A percentile compares a stretch with the other conserved stretches of the same genome.
These are phyloP conservation scores for Leccinum subgranulosum DNA, from an alignment of 768 basidiomycete species.

Conservation along the genomic window DNA sequence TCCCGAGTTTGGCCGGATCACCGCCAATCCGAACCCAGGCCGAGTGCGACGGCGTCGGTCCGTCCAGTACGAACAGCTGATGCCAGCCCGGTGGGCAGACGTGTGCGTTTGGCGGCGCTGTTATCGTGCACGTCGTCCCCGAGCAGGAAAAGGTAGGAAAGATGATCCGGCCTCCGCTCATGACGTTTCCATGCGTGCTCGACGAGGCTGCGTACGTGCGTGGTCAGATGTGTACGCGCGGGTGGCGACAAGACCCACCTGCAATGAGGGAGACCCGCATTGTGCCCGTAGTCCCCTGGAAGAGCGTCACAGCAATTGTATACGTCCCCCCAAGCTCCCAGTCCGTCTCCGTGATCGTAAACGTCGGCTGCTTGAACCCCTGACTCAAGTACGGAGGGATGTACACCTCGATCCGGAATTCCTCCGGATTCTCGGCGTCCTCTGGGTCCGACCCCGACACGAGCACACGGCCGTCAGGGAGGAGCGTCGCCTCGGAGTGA, in stretches of 20 bases:
- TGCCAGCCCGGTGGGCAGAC: slow-evolving; percentile 77
- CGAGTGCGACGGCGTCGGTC: slow-evolving; percentile 74
- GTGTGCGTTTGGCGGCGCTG: slow-evolving; percentile 66
- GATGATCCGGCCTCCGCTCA: slow-evolving; percentile 24
- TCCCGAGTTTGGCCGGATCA: slow-evolving; percentile 65
- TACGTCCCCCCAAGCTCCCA: slow-evolving; percentile 59
- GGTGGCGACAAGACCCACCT: slow-evolving; percentile 37
- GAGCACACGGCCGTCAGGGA: slow-evolving; percentile 72
- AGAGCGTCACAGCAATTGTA: slow-evolving; percentile 44
- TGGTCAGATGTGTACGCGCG: neutral
- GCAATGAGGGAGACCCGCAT: slow-evolving; percentile 66
- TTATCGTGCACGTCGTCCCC: slow-evolving; percentile 73
- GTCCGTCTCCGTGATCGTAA: slow-evolving; percentile 55
- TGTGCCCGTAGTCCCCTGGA: slow-evolving; percentile 38
- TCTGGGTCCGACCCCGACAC: slow-evolving; percentile 77
- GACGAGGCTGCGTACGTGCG: slow-evolving; percentile 51
- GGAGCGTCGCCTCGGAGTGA: slow-evolving; percentile 72
- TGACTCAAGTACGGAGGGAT: slow-evolving; percentile 80
- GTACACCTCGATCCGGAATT: slow-evolving; percentile 79
- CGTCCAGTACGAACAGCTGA: slow-evolving; percentile 73
- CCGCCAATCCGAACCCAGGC: slow-evolving; percentile 77
- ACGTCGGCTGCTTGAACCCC: slow-evolving; percentile 60
- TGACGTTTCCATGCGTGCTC: slow-evolving; percentile 74
- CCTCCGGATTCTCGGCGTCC: slow-evolving; percentile 47
- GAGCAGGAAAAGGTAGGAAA: slow-evolving; percentile 71